Percentiles rank a stretch among this genome's conserved stretches.
Evolutionary conservation across 371 early-diverging fungal species (phyloP).

Genomic region (Fennellomyces sp.): DNA sequence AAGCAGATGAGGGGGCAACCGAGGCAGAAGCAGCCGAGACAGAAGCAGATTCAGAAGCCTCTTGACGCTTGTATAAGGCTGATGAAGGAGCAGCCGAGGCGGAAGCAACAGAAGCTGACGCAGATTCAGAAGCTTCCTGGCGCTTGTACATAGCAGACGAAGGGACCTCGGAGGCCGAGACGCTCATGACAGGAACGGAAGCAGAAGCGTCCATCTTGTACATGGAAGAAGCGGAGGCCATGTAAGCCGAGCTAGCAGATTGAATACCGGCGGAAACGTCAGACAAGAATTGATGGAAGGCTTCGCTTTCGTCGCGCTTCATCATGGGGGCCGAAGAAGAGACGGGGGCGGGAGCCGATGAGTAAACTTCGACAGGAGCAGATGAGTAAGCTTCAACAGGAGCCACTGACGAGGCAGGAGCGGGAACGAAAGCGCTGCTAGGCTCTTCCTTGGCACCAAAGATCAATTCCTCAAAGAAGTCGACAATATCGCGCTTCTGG

Average conservation of each 20-base stretch:
- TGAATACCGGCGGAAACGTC: background rate
- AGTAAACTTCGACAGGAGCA: background rate
- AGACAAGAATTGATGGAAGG: background rate
- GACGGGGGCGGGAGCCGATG: conserved; percentile 2
- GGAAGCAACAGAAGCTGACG: background rate
- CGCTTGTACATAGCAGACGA: conserved; percentile 3
- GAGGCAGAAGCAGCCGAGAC: background rate
- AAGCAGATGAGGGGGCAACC: background rate
- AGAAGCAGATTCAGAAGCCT: too few relatives aligned
- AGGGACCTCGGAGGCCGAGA: background rate
- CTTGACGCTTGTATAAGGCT: background rate
- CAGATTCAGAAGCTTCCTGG: background rate
- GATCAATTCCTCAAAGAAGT: conserved; percentile 9
- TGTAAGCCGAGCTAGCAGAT: background rate
- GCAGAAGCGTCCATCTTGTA: conserved; percentile 5
- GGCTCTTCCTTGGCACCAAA: background rate
- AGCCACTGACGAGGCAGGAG: background rate
- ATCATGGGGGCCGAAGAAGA: background rate
- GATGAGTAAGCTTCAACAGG: background rate
- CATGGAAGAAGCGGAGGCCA: background rate
- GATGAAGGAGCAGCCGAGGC: background rate
- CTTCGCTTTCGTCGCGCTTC: background rate
- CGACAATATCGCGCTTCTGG: conserved; percentile 8
- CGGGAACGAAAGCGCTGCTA: background rate
- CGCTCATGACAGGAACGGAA: background rate